phyloP scores from a whole-genome alignment of 176 grass and related monocot genomes.

The Cocos nucifera region DNA sequence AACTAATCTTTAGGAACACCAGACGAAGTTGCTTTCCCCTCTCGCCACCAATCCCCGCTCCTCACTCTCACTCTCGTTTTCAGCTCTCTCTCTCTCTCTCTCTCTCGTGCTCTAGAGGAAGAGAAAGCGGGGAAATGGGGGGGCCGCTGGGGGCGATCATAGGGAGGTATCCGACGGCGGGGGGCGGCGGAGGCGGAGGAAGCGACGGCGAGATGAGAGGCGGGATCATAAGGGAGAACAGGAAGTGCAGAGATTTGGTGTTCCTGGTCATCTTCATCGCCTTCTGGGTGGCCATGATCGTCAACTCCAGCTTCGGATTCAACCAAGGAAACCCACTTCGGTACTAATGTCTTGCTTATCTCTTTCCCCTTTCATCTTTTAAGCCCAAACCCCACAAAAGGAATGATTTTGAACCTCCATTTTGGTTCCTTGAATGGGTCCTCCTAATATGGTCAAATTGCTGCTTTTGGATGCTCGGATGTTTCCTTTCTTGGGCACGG shows the following conservation, averaged over 20 bases:
- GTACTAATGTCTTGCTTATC: slow-evolving; percentile 20
- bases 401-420: not conserved
- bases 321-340: slow-evolving; percentile 95
- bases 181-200: not conserved
- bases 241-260: slow-evolving; percentile 69
- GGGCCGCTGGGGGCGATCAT: slow-evolving; percentile 95
- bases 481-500: too few relatives aligned
- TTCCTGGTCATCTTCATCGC: slow-evolving; percentile 75
- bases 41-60: not conserved
- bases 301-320: slow-evolving; percentile 99
- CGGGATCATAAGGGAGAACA: slow-evolving; percentile 73
- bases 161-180: slow-evolving; percentile 60
- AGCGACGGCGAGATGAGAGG: slow-evolving; percentile 24
- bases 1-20: too few relatives aligned
- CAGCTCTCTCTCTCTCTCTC: not conserved
- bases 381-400: too few relatives aligned
- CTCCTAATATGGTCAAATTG: not conserved
- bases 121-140: slow-evolving; percentile 34
- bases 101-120: not conserved
- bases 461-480: not conserved
- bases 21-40: too few relatives aligned
- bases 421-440: not conserved
- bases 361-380: not conserved
- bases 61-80: not conserved
- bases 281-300: slow-evolving; percentile 99